A percentile compares a stretch with the other conserved stretches of the same genome.
phyloP scores from a whole-genome alignment of 179 eudicot genomes.

The Gypsophila paniculata region DNA sequence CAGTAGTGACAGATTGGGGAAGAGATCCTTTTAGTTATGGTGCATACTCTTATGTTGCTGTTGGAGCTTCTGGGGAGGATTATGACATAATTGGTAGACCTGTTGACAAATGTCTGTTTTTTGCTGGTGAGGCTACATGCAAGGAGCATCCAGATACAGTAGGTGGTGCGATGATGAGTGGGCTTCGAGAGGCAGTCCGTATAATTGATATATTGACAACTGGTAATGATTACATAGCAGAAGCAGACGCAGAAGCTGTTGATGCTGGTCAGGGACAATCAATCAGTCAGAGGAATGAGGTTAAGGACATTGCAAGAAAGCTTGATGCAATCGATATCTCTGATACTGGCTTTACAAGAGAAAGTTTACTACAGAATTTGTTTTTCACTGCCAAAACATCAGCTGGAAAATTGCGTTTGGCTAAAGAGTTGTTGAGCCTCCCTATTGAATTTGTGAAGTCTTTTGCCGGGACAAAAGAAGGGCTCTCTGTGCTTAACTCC shows the following conservation, averaged over 20 bases:
- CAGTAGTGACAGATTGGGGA: conserved; percentile 98
- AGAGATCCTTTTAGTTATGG: conserved; percentile 94
- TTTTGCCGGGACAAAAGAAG: conserved; percentile 89
- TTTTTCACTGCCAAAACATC: conserved; percentile 72
- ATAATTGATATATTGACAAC: conserved; percentile 69
- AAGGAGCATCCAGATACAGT: conserved; percentile 99
- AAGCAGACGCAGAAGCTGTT: conserved; percentile 85
- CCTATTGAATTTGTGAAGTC: conserved; percentile 77
- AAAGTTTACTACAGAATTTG: conserved; percentile 61
- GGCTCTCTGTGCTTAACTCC: conserved; percentile 74
- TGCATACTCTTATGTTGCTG: conserved; percentile 94
- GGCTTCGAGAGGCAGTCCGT: conserved; percentile 95
- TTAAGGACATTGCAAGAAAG: conserved; percentile 66
- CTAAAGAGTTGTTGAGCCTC: conserved; percentile 78
- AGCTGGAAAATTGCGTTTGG: conserved; percentile 78
- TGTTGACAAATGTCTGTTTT: conserved; percentile 83
- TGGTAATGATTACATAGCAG: conserved; percentile 83
- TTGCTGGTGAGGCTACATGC: conserved; percentile 99
- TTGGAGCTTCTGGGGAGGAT: conserved; percentile 97
- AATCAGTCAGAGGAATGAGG: conserved; percentile 70
- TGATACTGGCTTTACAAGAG: conserved; percentile 41
- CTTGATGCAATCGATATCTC: conserved; percentile 73
- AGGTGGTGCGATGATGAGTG: conserved; percentile 99
- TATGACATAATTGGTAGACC: conserved; percentile 90
- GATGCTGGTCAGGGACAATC: conserved; percentile 73